Conservation (phyloP, 768 basidiomycete species). For the Rhizopogon vesiculosus region DNA sequence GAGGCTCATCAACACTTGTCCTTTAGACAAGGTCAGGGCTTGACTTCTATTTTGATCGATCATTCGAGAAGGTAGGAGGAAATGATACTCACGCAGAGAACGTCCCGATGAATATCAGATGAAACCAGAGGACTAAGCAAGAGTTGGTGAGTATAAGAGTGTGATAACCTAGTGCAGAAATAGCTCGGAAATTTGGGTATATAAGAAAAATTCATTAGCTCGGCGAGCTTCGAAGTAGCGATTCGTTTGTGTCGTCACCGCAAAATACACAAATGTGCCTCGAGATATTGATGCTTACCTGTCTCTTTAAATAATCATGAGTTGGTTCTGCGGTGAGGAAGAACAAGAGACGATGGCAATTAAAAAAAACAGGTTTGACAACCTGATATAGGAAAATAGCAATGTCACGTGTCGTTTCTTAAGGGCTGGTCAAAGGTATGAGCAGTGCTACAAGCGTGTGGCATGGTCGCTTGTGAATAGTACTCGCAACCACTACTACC, state of each 20-base stretch:
- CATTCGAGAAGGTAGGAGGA: slow-evolving; percentile 30
- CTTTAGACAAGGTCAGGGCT: slow-evolving; percentile 79
- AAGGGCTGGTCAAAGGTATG: slow-evolving; percentile 29
- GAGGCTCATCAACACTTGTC: slow-evolving; percentile 70
- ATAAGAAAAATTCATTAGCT: slow-evolving; percentile 64
- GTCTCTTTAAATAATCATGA: background rate
- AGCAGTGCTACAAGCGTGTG: background rate
- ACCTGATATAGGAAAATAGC: slow-evolving; percentile 12
- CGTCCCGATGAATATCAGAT: background rate
- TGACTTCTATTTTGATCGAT: slow-evolving; percentile 85
- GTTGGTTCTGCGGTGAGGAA: slow-evolving; percentile 4
- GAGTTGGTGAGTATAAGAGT: background rate
- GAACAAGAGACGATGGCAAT: slow-evolving; percentile 9
- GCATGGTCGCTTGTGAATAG: background rate
- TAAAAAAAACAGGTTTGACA: slow-evolving; percentile 12
- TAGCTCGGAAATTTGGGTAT: slow-evolving; percentile 94
- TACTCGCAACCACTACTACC: slow-evolving; percentile 11
- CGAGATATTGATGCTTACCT: slow-evolving; percentile 28
- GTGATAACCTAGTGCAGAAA: slow-evolving; percentile 9
- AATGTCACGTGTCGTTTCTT: slow-evolving; percentile 26
- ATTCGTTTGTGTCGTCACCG: slow-evolving; percentile 73
- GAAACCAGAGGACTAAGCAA: background rate
- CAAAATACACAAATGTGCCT: slow-evolving; percentile 4
- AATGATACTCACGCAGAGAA: slow-evolving; percentile 30
- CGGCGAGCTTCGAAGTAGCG: slow-evolving; percentile 77